Evolutionary conservation across 2,329 filamentous ascomycete species (phyloP).

Genomic region (Alternaria infectoria): DNA sequence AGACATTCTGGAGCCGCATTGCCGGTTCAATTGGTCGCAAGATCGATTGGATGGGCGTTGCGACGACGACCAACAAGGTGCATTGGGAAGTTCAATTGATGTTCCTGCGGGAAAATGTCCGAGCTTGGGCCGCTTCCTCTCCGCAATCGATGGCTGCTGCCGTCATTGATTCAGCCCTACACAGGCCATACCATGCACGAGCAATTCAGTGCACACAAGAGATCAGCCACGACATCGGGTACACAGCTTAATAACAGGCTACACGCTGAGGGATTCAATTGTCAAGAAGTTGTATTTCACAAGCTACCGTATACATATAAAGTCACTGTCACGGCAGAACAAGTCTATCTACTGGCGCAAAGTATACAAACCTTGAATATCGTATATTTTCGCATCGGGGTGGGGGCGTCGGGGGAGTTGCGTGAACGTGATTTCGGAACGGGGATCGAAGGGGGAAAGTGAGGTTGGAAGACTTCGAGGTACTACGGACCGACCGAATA

Average conservation of each 20-base stretch:
- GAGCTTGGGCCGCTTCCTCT: slow-evolving; percentile 12
- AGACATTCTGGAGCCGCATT: slow-evolving; percentile 48
- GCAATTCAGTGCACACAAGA: background rate
- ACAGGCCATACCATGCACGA: slow-evolving; percentile 2
- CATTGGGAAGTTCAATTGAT: slow-evolving; percentile 1
- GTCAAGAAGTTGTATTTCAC: background rate
- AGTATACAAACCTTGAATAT: slow-evolving; percentile 17
- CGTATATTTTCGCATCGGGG: slow-evolving; percentile 14
- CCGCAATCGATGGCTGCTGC: slow-evolving; percentile 3
- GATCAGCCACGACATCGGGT: background rate
- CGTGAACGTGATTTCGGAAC: slow-evolving; percentile 13
- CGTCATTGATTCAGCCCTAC: slow-evolving; percentile 20
- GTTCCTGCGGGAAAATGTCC: slow-evolving; percentile 8
- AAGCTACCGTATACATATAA: slow-evolving; percentile 1
- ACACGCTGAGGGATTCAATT: background rate
- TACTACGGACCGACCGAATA: slow-evolving; percentile 46
- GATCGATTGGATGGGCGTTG: slow-evolving; percentile 1
- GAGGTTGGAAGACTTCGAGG: slow-evolving; percentile 34
- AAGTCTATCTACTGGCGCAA: slow-evolving; percentile 7
- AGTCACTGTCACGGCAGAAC: slow-evolving; percentile 10
- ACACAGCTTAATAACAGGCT: background rate
- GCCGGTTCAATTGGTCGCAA: slow-evolving; percentile 31
- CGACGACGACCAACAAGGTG: slow-evolving; percentile 5
- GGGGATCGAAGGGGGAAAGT: slow-evolving; percentile 15
- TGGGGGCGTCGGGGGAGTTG: slow-evolving; percentile 9